Conservation (phyloP, 495 filamentous ascomycete species). For the Xylaria acuta region DNA sequence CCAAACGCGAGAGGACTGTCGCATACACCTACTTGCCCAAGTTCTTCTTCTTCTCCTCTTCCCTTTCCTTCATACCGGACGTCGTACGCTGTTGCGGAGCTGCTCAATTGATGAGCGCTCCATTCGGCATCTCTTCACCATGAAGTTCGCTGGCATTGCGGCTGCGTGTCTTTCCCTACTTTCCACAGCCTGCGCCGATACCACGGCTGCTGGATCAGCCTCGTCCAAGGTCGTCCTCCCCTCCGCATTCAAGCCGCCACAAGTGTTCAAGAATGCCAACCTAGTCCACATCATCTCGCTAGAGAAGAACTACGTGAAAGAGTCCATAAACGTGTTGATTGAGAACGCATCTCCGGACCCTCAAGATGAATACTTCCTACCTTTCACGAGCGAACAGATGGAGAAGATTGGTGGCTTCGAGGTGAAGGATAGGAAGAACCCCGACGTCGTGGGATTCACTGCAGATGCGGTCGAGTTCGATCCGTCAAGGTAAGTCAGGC, state of each 20-base stretch:
- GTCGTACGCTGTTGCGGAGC: constrained; percentile 28
- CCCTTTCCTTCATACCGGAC: constrained; percentile 14
- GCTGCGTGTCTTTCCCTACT: constrained; percentile 56
- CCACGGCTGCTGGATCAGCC: constrained; percentile 43
- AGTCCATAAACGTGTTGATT: constrained; percentile 90
- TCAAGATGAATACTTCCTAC: constrained; percentile 87
- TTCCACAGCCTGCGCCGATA: constrained; percentile 46
- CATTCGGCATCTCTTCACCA: constrained; percentile 47
- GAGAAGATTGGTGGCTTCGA: constrained; percentile 82
- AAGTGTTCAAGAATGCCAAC: constrained; percentile 90
- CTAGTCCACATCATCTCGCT: constrained; percentile 87
- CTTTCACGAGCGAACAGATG: constrained; percentile 77
- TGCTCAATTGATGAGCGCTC: constrained; percentile 50
- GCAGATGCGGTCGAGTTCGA: constrained; percentile 72
- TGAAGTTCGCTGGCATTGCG: constrained; percentile 61
- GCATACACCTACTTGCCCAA: constrained; percentile 4
- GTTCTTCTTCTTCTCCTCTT: constrained; percentile 2
- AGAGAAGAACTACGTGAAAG: constrained; percentile 88
- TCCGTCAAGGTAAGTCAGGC: constrained; percentile 58
- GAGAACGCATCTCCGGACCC: constrained; percentile 79
- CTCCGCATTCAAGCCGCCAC: constrained; percentile 80
- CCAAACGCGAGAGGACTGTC: constrained; percentile 12
- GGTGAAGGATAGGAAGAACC: constrained; percentile 86
- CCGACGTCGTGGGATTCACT: constrained; percentile 67
- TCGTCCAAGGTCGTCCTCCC: constrained; percentile 59